Evolutionary conservation across 257 asterid genomes (phyloP).

Genomic region (Nicotiana tabacum): DNA sequence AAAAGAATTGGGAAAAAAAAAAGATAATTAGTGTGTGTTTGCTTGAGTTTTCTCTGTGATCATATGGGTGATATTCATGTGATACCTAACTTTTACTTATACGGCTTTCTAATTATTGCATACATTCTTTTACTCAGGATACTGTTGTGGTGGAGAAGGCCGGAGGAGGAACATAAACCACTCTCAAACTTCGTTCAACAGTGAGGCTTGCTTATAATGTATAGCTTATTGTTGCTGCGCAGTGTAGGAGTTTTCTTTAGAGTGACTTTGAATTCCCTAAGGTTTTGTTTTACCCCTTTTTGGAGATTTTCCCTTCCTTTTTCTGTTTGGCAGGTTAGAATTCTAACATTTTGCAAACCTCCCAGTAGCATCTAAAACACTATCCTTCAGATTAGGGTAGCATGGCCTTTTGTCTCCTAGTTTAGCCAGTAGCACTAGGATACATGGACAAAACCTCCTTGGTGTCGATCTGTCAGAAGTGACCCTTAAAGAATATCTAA

Average conservation of each 20-base stretch:
- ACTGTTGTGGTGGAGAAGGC: conserved; percentile 16
- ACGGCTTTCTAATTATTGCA: background rate
- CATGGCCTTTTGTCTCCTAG: background rate
- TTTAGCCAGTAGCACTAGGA: conserved; percentile 10
- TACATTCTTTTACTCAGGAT: conserved; percentile 15
- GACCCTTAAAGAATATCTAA: conserved; percentile 8
- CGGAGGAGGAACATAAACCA: conserved; percentile 24
- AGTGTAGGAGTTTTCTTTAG: background rate
- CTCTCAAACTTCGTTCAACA: background rate
- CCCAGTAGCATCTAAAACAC: conserved; percentile 4
- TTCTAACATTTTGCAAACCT: conserved; percentile 6
- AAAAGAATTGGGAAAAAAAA: background rate
- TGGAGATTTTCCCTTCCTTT: conserved; percentile 3
- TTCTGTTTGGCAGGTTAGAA: conserved; percentile 22
- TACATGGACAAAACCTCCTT: conserved; percentile 12
- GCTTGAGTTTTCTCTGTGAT: background rate
- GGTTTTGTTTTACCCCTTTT: background rate
- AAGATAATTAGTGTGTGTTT: background rate
- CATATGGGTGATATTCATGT: background rate
- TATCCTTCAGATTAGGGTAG: background rate
- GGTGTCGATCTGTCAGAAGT: conserved; percentile 7
- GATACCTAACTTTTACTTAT: background rate
- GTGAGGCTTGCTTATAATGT: conserved; percentile 15
- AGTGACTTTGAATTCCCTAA: background rate
- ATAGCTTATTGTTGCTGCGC: background rate